Evolutionary conservation across 768 basidiomycete genomes (phyloP).

Genomic region (Neoboletus subvelutipes): DNA sequence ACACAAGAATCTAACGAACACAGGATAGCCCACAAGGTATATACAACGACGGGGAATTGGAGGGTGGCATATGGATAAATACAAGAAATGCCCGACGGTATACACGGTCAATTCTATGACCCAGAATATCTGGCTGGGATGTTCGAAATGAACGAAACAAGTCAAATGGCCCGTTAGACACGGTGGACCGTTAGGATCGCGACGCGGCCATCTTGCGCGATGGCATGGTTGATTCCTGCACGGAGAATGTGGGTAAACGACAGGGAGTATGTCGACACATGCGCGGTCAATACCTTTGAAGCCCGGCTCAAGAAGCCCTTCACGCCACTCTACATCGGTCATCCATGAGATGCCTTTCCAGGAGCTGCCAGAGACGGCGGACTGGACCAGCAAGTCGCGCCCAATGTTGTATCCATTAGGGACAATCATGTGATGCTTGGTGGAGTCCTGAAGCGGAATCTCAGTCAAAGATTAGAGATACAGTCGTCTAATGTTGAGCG

Average conservation of each 20-base stretch:
- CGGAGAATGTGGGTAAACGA: neutral
- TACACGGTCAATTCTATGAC: slow-evolving; percentile 10
- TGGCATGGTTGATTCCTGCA: slow-evolving; percentile 77
- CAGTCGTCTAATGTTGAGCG: neutral
- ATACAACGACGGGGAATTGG: slow-evolving; percentile 3
- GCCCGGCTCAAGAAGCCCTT: slow-evolving; percentile 68
- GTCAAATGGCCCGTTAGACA: slow-evolving; percentile 26
- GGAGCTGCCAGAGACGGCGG: slow-evolving; percentile 56
- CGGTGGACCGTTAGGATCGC: slow-evolving; percentile 73
- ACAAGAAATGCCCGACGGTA: slow-evolving; percentile 11
- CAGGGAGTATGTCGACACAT: neutral
- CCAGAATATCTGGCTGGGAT: neutral
- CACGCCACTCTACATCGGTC: slow-evolving; percentile 74
- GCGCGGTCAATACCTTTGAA: slow-evolving; percentile 49
- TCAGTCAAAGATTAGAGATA: slow-evolving; percentile 2
- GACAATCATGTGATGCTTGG: slow-evolving; percentile 69
- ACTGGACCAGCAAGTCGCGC: slow-evolving; percentile 73
- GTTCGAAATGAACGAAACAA: neutral
- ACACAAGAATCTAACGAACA: neutral
- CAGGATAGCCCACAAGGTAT: slow-evolving; percentile 9
- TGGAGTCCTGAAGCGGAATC: slow-evolving; percentile 43
- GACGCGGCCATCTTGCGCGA: slow-evolving; percentile 75
- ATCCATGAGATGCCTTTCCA: slow-evolving; percentile 73
- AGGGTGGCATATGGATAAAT: slow-evolving; percentile 1
- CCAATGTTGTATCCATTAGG: slow-evolving; percentile 82